Base-by-base conservation (phyloP, 1,284 basidiomycete genomes). In the Waitea zeae region DNA sequence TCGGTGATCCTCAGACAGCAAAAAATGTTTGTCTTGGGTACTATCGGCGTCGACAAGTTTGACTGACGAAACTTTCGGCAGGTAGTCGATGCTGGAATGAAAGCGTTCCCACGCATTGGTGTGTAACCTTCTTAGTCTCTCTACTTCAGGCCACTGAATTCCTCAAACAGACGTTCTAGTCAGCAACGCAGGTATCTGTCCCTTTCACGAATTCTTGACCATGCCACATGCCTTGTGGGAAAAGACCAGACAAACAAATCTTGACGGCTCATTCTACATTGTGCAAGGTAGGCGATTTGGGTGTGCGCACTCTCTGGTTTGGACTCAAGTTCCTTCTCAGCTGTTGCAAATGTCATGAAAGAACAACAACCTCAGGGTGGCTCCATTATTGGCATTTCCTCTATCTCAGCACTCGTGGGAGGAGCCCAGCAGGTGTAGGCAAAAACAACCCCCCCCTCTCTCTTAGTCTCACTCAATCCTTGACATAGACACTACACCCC, bases 141-240 rank as follows among this genome's bases (percentile, higher is more conserved):
- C 22, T 6, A 18, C 27, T 11, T 12, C 22, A 12, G 12, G n/a
- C 30, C 15, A 18, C 14, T 29, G 14, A 4, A 31, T 17, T 5
- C 15, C 18, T 13, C 18, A 17, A 14, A 17, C 24, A 61, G 59
- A 72, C 46, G 63, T 68, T 3, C 59, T 70, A 12, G 60, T 70
- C 44, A 78, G 74, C 42, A 84, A 84, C 53, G 80, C 79, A 14
- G 80, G 81, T 7, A 83, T 84, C 40, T 86, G 83, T 47, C 80
- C 79, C 1, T 84, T 86, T 52, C 69, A 76, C 38, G 67, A 79
- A 30, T 83, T 86, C 51, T 57, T 86, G 43, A 70, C 69, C n/a
- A 77, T 84, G 67, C 70, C 78, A 3, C 62, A 70, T 38, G 58
- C 65, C 5, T 65, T 68, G 20, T 83, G 77, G 76, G 67, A 75